Evolutionary conservation across 2,329 filamentous ascomycete species (phyloP).

Genomic region (Aspergillus tamarii): DNA sequence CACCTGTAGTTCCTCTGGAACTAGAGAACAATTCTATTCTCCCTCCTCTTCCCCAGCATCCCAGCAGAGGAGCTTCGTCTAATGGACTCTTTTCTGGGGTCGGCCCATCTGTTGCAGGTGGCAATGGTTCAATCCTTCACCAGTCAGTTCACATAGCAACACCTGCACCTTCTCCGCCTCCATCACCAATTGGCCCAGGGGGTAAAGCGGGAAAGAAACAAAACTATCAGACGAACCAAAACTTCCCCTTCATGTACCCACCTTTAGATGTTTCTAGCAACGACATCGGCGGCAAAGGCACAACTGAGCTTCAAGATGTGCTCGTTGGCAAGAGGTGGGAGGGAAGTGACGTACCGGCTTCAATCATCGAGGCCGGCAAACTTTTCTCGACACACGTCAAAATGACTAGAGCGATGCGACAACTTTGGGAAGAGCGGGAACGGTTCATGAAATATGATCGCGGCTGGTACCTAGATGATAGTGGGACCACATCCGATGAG

Average conservation of each 20-base stretch:
- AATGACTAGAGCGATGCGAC: constrained; percentile 87
- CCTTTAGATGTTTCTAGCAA: constrained; percentile 88
- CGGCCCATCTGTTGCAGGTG: constrained; percentile 50
- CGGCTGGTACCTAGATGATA: constrained; percentile 71
- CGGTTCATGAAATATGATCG: constrained; percentile 89
- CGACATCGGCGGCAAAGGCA: constrained; percentile 85
- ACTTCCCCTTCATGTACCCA: constrained; percentile 97
- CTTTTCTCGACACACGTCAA: constrained; percentile 87
- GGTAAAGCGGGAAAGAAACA: constrained; percentile 97
- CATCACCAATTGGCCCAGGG: constrained; percentile 78
- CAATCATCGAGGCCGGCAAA: constrained; percentile 91
- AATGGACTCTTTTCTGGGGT: constrained; percentile 65
- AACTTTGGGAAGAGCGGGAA: constrained; percentile 93
- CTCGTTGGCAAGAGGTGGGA: constrained; percentile 86
- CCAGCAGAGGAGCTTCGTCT: constrained; percentile 62
- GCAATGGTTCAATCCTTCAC: constrained; percentile 75
- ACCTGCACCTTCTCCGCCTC: constrained; percentile 90
- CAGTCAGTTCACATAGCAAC: constrained; percentile 99
- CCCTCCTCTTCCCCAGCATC: constrained; percentile 78
- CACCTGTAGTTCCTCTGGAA: constrained; percentile 80
- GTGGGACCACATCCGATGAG: constrained; percentile 33
- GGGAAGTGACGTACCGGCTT: constrained; percentile 87
- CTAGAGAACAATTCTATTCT: constrained; percentile 88
- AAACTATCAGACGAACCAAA: constrained; percentile 98
- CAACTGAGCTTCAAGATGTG: constrained; percentile 75